phyloP scores from a whole-genome alignment of 2,329 filamentous ascomycete genomes.

The Neopestalotiopsis sp. region DNA sequence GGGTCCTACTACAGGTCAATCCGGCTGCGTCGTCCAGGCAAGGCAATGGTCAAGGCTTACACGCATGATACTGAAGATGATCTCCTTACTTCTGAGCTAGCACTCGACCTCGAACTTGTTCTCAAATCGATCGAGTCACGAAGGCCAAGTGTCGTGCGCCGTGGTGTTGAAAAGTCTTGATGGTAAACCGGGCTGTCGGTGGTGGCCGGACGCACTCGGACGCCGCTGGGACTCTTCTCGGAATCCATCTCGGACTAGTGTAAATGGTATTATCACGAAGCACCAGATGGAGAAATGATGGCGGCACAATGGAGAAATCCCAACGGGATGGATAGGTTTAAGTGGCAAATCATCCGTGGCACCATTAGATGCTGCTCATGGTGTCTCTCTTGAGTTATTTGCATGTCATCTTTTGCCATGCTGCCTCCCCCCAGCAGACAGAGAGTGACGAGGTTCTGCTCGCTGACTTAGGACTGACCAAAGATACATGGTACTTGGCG shows the following conservation, averaged over 20 bases:
- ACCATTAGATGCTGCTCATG: slow-evolving; percentile 10
- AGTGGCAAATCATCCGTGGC: slow-evolving; percentile 10
- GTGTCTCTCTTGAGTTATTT: slow-evolving; percentile 16
- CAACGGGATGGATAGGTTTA: slow-evolving; percentile 2
- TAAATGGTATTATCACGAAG: neutral
- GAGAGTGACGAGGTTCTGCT: slow-evolving; percentile 20
- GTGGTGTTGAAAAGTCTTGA: slow-evolving; percentile 31
- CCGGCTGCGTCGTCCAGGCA: slow-evolving; percentile 15
- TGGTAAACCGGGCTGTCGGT: slow-evolving; percentile 25
- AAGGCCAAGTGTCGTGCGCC: slow-evolving; percentile 24
- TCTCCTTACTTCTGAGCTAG: slow-evolving; percentile 29
- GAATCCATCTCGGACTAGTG: slow-evolving; percentile 12
- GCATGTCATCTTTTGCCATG: slow-evolving; percentile 17
- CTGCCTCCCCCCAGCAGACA: slow-evolving; percentile 9
- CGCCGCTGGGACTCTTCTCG: slow-evolving; percentile 20
- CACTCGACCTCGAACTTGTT: slow-evolving; percentile 33
- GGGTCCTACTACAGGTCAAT: slow-evolving; percentile 43
- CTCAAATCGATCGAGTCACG: slow-evolving; percentile 26
- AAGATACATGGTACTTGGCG: slow-evolving; percentile 20
- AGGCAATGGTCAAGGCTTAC: slow-evolving; percentile 29
- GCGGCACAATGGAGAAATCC: neutral
- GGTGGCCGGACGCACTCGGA: slow-evolving; percentile 16
- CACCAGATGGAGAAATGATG: slow-evolving; percentile 1
- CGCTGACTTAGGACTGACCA: slow-evolving; percentile 22
- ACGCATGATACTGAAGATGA: slow-evolving; percentile 34